Percentiles rank a stretch among this genome's conserved stretches.
These are phyloP conservation scores for Dictyophora rubrovolvata DNA, from an alignment of 768 basidiomycete genomes.

Conservation along the genomic window DNA sequence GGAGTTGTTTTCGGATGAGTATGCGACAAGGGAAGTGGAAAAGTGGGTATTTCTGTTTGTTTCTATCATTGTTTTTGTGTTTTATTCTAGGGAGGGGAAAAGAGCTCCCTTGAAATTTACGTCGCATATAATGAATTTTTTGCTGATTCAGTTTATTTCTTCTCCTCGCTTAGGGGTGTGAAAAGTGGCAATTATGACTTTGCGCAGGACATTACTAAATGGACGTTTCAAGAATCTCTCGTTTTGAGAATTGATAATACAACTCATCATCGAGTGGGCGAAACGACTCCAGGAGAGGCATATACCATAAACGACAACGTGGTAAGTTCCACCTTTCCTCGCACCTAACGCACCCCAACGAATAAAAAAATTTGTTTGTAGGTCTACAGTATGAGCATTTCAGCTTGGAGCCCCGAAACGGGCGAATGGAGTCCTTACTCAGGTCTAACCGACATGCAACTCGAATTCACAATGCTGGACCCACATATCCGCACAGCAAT, in stretches of 20 bases:
- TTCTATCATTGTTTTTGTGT: too few relatives aligned
- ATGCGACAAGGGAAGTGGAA: constrained; percentile 50
- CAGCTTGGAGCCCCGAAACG: constrained; percentile 48
- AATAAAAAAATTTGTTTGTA: constrained; percentile 20
- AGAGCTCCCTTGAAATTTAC: not conserved
- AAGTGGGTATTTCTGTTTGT: constrained; percentile 34
- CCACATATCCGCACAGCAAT: constrained; percentile 86
- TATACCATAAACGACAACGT: constrained; percentile 86
- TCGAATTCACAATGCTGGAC: constrained; percentile 98
- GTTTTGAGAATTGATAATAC: constrained; percentile 70
- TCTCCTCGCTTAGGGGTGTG: constrained; percentile 28
- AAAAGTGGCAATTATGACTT: constrained; percentile 71
- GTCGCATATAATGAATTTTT: constrained; percentile 2
- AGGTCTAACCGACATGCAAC: constrained; percentile 67
- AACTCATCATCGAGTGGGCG: constrained; percentile 62
- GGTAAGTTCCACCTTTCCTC: constrained; percentile 31
- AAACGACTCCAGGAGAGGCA: constrained; percentile 47
- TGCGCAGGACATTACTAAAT: constrained; percentile 62
- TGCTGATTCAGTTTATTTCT: not conserved
- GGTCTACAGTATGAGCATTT: constrained; percentile 69
- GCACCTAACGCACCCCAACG: not conserved
- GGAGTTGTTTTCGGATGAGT: constrained; percentile 70
- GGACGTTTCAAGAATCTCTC: constrained; percentile 84
- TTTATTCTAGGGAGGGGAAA: not conserved
- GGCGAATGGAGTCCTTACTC: constrained; percentile 64